Base-by-base conservation (phyloP, 495 filamentous ascomycete genomes). In the Jackrogersella multiformis region DNA sequence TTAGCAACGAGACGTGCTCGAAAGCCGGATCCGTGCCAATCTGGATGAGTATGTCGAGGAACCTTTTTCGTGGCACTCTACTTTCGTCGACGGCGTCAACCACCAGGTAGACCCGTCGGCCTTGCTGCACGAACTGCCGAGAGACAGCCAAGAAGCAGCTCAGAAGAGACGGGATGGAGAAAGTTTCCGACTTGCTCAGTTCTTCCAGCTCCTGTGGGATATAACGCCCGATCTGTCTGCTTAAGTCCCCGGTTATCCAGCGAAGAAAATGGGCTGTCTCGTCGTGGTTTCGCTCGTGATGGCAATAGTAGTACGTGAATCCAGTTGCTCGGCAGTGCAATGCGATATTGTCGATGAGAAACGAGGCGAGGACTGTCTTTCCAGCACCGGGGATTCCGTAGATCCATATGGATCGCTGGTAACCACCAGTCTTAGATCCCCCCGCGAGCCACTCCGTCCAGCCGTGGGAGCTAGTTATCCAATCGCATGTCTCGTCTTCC, bases 351-450 rank as follows among this genome's bases (percentile, higher is more conserved):
- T 77, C 65, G 32, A 77, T 75, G 21, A 78, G 41, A 24, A 72
- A 71, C 10, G 77, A 79, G 4, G 71, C 68, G 1, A 81, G 64
- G 5, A 81, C 68, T 18, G 78, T 77, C 52, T 81, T 82, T 10
- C 79, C 79, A 18, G 76, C 73, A 0, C 80, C 80, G 1, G 77
- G 79, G 9, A 82, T 81, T 4, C 79, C 79, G 36, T 74, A 63
- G 5, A 81, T 74, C 78, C 76, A 80, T 5, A 80, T 53, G 35
- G 61, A 76, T 0, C 71, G 74, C 8, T 23, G 20, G 28, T 52
- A 61, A 1, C 53, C 49, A 26, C 15, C 23, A 18, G 38, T 36
- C 1, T 48, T 41, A n/a, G 18, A 24, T 16, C 59, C 66, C 34
- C 56, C 66, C 12, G 21, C 34, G 9, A 72, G 63, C 55, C 56